Base-by-base conservation (phyloP, 352 stramenopile species). In the Phytopythium cucurbitacearum region DNA sequence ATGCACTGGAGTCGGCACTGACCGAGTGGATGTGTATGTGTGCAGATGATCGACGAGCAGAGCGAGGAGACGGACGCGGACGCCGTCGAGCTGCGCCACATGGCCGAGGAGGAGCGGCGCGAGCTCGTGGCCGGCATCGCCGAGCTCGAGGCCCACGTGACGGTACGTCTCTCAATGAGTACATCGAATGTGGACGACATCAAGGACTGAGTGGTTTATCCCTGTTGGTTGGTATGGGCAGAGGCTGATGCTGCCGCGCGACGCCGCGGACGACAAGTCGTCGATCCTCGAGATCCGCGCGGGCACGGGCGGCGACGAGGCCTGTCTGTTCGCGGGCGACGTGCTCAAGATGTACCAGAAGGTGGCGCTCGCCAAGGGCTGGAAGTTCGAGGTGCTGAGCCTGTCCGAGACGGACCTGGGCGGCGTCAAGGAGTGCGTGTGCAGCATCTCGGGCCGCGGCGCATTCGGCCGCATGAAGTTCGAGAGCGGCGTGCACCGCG, bases 401-500 rank as follows among this genome's bases (percentile, higher is more conserved):
- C 60, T 96, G 32, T 88, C 73, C 16, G 74, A 91, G 52, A 95
- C 82, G 8, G 84, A 95, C 34, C 56, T 95, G 44, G 88, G 88
- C 34, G 91, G 91, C 28, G 87, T 77, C 51, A 93, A 93, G 48
- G 83, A 93, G 63, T 89, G 78, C 51, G 77, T 90, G 9, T 89
- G 80, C 55, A 75, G 74, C 16, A 68, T 93, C 51, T 75, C 52
- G 8, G 83, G 83, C 1, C 75, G 79, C 44, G 85, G 71, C 8
- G 96, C 96, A 0, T 99, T 97, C 61, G 97, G 90, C n/a, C 95
- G 96, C 67, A 88, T 99, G 57, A 99, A 99, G 65, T 99, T 97
- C 70, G 97, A 99, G 67, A 97, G 90, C 36, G 97, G 97, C 45
- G 96, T 99, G 5, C 97, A 99, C 73, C 88, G 97, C 48, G 96